Evolutionary conservation across 225 moss, liverwort and hornwort species (phyloP).

Genomic region (Antitrichia curtipendula): DNA sequence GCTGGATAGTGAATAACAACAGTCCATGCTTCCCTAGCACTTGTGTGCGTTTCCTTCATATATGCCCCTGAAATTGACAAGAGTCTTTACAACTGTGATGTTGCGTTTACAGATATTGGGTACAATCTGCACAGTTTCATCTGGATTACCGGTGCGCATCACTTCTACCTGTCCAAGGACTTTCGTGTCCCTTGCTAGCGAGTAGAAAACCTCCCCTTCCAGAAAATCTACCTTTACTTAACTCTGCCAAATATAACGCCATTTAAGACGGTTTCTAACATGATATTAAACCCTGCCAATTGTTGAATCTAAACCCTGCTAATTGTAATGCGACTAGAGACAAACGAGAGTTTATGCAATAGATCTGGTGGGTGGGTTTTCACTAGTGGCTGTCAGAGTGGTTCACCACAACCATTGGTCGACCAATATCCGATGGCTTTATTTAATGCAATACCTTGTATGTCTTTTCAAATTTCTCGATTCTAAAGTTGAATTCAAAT

Average conservation of each 20-base stretch:
- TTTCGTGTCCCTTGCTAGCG: background rate
- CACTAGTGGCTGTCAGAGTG: background rate
- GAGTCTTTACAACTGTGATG: background rate
- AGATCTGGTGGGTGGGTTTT: no score
- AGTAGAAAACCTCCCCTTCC: background rate
- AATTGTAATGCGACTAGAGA: background rate
- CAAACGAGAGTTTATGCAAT: background rate
- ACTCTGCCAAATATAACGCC: background rate
- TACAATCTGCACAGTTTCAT: slow-evolving; percentile 74
- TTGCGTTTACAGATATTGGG: slow-evolving; percentile 50
- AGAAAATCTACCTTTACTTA: no score
- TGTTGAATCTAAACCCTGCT: background rate
- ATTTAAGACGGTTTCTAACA: background rate
- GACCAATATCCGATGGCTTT: background rate
- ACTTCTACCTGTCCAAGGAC: background rate
- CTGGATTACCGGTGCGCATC: slow-evolving; percentile 61
- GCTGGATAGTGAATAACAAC: background rate
- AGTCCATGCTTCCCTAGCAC: background rate
- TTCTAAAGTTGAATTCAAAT: background rate
- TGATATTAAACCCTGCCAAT: background rate
- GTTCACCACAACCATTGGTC: background rate
- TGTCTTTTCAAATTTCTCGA: background rate
- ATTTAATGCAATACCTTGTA: background rate
- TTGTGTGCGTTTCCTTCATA: background rate
- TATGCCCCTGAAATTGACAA: background rate